Base-by-base conservation (phyloP, 2,329 filamentous ascomycete species). In the Hirsutella thompsonii region DNA sequence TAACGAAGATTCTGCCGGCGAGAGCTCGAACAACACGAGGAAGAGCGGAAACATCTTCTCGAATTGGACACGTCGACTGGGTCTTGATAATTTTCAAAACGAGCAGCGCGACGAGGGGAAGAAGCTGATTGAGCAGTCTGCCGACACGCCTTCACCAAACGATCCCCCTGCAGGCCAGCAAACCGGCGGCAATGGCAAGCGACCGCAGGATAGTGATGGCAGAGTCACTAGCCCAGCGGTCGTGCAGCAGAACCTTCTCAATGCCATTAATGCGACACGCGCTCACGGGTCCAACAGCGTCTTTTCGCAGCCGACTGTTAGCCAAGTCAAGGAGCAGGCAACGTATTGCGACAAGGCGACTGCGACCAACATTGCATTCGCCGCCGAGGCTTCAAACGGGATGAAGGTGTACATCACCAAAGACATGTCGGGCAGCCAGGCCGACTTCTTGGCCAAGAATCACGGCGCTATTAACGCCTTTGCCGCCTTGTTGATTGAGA, bases 281-380 rank as follows among this genome's bases (percentile, higher is more conserved):
- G 70, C 87, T 1, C 81, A 89, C 58, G 81, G 84, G 47, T 86
- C 84, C 1, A 72, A 76, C 14, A 66, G 68, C 10, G 62, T 94
- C n/a, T 90, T 85, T 61, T 78, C 76, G 3, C 75, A 77, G 19
- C 86, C 86, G 0, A 66, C 76, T 40, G 81, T 83, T 29, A 80
- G 77, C 46, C 66, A 80, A 39, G 79, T 94, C 49, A 83, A 83
- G 54, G 88, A 94, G 58, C 83, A 86, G 50, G 76, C 81, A 32
- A 83, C 83, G 0, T 94, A 94, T 62, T 95, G 89, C 58, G 89
- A 95, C 63, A 73, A 77, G 49, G 81, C 68, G 20, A 77, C 83
- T 2, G 78, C 76, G 1, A 77, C 88, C 43, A 79, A 94, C 58
- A 76, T 94, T 10, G 67, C 68, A 14, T 81, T 82, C 52, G 71